Conservation (phyloP, 345 rosid species). For the Aquilaria sinensis region DNA sequence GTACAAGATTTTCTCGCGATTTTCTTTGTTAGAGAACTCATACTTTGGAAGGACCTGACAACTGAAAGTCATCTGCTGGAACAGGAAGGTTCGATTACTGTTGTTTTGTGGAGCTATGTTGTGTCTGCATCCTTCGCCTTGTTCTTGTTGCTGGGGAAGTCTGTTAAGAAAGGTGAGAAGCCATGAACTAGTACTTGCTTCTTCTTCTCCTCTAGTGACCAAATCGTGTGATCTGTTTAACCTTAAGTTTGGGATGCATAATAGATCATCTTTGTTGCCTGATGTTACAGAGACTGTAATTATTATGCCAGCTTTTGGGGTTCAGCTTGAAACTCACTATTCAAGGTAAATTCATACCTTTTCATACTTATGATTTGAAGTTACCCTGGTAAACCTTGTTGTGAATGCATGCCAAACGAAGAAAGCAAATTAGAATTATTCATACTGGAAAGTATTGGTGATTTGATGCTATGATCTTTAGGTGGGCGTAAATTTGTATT, state of each 20-base stretch:
- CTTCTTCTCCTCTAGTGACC: too few relatives aligned
- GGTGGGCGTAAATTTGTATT: neutral
- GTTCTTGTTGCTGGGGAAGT: constrained; percentile 33
- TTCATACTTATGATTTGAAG: too few relatives aligned
- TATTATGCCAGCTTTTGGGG: constrained; percentile 69
- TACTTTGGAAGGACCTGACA: constrained; percentile 16
- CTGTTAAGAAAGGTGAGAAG: constrained; percentile 56
- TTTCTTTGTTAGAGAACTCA: constrained; percentile 1
- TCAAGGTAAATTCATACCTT: constrained; percentile 32
- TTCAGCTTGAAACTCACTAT: constrained; percentile 82
- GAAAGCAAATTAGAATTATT: neutral
- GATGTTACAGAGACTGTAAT: constrained; percentile 60
- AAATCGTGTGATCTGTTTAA: neutral
- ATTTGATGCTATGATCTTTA: neutral
- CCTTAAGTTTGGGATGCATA: too few relatives aligned
- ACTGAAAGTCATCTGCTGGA: constrained; percentile 4
- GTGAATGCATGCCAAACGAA: neutral
- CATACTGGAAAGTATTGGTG: neutral
- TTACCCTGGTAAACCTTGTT: neutral
- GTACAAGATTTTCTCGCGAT: constrained; percentile 17
- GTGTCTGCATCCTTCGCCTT: constrained; percentile 39
- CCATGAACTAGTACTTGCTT: neutral
- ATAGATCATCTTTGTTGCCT: neutral
- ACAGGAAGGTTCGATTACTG: constrained; percentile 41
- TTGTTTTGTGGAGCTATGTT: constrained; percentile 41